Conservation (phyloP, 75 land plant species). For the Pseudotsuga menziesii region DNA sequence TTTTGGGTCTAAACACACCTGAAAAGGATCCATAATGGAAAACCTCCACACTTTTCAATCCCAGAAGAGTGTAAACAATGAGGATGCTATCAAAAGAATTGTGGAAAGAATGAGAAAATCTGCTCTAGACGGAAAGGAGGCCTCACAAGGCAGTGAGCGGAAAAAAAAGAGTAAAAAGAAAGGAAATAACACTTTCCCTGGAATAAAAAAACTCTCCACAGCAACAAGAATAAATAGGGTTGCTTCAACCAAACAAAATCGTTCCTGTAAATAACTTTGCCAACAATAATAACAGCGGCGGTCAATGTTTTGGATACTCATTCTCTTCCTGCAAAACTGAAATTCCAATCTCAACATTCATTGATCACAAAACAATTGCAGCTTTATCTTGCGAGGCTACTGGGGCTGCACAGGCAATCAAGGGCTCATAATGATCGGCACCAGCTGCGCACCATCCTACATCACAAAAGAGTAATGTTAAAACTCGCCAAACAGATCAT, state of each 20-base stretch:
- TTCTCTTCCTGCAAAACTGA: not conserved
- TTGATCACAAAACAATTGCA: constrained; percentile 41
- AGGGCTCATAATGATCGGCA: constrained; percentile 89
- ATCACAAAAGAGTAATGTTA: not conserved
- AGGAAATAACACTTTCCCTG: not conserved
- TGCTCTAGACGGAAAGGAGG: not conserved
- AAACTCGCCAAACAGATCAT: constrained; percentile 17
- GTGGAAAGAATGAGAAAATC: too few relatives aligned
- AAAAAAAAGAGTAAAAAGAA: not conserved
- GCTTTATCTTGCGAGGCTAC: constrained; percentile 53
- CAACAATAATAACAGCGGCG: not conserved
- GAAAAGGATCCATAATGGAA: too few relatives aligned
- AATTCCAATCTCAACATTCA: not conserved
- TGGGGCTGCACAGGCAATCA: constrained; percentile 51
- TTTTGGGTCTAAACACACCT: too few relatives aligned
- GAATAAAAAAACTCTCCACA: not conserved
- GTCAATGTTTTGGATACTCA: not conserved
- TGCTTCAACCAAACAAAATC: too few relatives aligned
- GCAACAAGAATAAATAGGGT: not conserved
- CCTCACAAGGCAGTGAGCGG: constrained; percentile 7
- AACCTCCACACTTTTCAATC: too few relatives aligned
- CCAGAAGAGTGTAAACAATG: too few relatives aligned
- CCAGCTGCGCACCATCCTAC: constrained; percentile 97
- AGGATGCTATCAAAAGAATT: too few relatives aligned
- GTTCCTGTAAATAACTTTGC: too few relatives aligned